phyloP scores from a whole-genome alignment of 2,329 filamentous ascomycete genomes.

The Cladophialophora exuberans region DNA sequence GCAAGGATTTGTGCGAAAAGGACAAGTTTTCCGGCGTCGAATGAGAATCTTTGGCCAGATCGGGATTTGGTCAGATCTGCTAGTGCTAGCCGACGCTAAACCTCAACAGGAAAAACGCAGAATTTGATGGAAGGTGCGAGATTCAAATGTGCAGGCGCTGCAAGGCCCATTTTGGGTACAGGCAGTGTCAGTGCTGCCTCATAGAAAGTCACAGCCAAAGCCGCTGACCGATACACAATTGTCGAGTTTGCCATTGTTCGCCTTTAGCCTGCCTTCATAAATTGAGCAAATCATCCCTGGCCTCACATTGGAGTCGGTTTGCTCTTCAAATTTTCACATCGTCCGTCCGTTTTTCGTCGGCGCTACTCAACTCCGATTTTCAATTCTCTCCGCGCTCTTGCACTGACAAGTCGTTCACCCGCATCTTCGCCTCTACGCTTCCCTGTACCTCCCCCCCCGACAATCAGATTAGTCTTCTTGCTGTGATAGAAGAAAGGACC shows the following conservation, averaged over 20 bases:
- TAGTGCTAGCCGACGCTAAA: too few species aligned
- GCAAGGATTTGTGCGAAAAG: neutral
- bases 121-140: constrained; percentile 1
- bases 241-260: neutral
- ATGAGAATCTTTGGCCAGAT: neutral
- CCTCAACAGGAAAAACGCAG: neutral
- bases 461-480: neutral
- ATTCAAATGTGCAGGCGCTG: neutral
- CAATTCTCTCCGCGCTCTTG: neutral
- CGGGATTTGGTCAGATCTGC: neutral
- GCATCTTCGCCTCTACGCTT: constrained; percentile 4
- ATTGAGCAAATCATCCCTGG: too few species aligned
- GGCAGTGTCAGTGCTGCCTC: neutral
- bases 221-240: constrained; percentile 3
- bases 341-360: constrained; percentile 5
- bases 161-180: neutral
- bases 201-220: neutral
- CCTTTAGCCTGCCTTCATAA: neutral
- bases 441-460: neutral
- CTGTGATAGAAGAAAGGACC: neutral
- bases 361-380: neutral
- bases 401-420: too few species aligned
- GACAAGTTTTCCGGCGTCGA: neutral
- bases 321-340: too few species aligned
- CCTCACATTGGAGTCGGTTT: too few species aligned